These are phyloP conservation scores for Xylaria hypoxylon DNA, from an alignment of 2,329 filamentous ascomycete genomes.

Conservation along the genomic window DNA sequence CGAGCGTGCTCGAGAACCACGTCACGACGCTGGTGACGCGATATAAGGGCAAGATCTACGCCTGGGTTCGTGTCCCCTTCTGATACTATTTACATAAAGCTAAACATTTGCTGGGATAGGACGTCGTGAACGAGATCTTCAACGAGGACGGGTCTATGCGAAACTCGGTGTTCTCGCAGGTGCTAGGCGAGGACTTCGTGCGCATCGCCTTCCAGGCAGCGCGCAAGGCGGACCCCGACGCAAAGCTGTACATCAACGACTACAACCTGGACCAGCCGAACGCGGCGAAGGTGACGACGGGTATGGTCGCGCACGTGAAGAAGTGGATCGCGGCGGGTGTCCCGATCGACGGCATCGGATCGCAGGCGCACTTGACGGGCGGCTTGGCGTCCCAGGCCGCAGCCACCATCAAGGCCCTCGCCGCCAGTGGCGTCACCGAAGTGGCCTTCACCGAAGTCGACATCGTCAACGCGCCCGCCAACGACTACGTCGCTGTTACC, in stretches of 20 bases:
- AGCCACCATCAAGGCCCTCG: constrained; percentile 60
- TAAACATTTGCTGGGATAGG: constrained; percentile 48
- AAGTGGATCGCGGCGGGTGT: constrained; percentile 71
- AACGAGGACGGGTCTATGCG: constrained; percentile 71
- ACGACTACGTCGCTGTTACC: constrained; percentile 69
- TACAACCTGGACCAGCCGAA: constrained; percentile 73
- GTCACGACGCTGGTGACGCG: constrained; percentile 67
- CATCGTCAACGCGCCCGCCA: constrained; percentile 66
- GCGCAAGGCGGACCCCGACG: constrained; percentile 71
- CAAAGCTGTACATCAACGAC: constrained; percentile 82
- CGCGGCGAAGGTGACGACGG: constrained; percentile 66
- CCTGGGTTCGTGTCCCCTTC: constrained; percentile 55
- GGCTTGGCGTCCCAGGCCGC: constrained; percentile 56
- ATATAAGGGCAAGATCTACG: constrained; percentile 71
- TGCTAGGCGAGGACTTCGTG: constrained; percentile 78
- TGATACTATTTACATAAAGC: constrained; percentile 3
- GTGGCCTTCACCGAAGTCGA: constrained; percentile 73
- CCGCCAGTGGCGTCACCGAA: constrained; percentile 59
- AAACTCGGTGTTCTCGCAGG: constrained; percentile 71
- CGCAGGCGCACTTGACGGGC: constrained; percentile 61
- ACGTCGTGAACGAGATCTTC: constrained; percentile 75
- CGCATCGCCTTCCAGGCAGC: constrained; percentile 77
- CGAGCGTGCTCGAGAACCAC: constrained; percentile 68
- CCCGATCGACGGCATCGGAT: constrained; percentile 70
- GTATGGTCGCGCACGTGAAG: constrained; percentile 67